phyloP scores from a whole-genome alignment of 305 asterid species.

The Rubia peregrina region DNA sequence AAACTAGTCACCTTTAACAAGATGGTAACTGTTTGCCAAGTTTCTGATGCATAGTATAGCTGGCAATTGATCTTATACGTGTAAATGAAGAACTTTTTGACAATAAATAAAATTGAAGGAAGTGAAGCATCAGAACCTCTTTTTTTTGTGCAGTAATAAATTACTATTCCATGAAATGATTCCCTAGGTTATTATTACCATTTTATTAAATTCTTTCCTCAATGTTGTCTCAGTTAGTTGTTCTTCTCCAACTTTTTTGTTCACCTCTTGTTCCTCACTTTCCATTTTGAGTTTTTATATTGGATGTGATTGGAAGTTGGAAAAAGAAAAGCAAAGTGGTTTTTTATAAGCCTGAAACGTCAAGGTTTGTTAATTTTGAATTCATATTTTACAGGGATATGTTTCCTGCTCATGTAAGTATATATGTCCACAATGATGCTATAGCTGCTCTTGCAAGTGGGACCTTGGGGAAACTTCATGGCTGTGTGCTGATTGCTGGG shows the following conservation, averaged over 20 bases:
- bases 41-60: background rate
- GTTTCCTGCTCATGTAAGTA: constrained; percentile 57
- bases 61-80: background rate
- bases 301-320: background rate
- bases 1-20: background rate
- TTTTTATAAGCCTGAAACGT: constrained; percentile 2
- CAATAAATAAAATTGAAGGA: background rate
- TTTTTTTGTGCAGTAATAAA: background rate
- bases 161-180: background rate
- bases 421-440: constrained; percentile 80
- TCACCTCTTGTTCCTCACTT: background rate
- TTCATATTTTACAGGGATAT: constrained; percentile 41
- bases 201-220: background rate
- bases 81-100: background rate
- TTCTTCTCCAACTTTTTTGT: background rate
- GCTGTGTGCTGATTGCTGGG: constrained; percentile 89
- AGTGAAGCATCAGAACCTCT: background rate
- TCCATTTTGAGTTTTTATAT: background rate
- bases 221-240: background rate
- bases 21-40: background rate
- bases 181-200: background rate
- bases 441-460: constrained; percentile 99
- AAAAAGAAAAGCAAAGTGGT: background rate
- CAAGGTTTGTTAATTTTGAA: constrained; percentile 18
- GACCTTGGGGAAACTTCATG: constrained; percentile 90